Conservation (phyloP, 305 asterid species). For the Solanum hybrid region DNA sequence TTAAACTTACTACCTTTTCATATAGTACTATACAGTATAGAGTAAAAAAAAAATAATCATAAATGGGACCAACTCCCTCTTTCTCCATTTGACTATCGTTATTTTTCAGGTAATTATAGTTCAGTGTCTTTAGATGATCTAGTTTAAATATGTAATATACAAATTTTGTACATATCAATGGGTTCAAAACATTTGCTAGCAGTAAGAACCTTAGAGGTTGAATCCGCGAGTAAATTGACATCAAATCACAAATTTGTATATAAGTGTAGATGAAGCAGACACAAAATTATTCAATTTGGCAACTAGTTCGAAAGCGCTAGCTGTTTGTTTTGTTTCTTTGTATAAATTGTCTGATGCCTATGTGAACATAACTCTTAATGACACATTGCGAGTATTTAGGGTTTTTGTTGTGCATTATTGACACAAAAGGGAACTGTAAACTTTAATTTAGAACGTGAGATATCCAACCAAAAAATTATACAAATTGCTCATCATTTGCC, state of each 20-base stretch:
- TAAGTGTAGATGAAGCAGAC: neutral
- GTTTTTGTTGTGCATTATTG: conserved; percentile 3
- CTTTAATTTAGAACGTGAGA: neutral
- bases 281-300: neutral
- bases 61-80: neutral
- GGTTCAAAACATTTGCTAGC: neutral
- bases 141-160: neutral
- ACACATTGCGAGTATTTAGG: neutral
- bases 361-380: neutral
- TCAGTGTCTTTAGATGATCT: neutral
- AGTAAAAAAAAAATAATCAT: neutral
- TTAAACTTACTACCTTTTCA: neutral
- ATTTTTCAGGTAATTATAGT: neutral
- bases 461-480: neutral
- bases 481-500: neutral
- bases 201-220: neutral
- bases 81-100: neutral
- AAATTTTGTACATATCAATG: neutral
- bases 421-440: neutral
- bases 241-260: neutral
- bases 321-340: neutral
- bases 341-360: neutral
- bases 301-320: neutral
- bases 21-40: neutral
- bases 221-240: neutral